Conservation (phyloP, 768 basidiomycete genomes). For the Phylloporus arenicola region DNA sequence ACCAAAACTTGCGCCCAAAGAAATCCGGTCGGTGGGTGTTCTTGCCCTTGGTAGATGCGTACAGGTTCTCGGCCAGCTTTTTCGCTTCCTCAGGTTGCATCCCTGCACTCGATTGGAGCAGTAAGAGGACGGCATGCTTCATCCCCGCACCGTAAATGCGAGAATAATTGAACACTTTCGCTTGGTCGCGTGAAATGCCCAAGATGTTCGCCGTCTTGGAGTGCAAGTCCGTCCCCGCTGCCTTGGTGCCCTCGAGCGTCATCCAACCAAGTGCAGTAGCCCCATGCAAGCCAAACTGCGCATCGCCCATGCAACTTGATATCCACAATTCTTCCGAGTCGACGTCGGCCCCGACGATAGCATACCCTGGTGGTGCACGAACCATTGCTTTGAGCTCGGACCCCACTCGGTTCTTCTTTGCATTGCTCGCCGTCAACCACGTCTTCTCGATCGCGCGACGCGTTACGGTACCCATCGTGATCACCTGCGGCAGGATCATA, state of each 20-base stretch:
- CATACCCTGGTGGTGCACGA: constrained; percentile 86
- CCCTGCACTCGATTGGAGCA: constrained; percentile 76
- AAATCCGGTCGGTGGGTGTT: constrained; percentile 72
- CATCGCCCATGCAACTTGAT: constrained; percentile 96
- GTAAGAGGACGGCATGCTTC: constrained; percentile 83
- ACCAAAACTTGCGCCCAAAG: constrained; percentile 88
- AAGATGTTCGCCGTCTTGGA: constrained; percentile 94
- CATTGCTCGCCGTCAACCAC: constrained; percentile 97
- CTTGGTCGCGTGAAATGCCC: constrained; percentile 88
- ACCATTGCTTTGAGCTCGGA: constrained; percentile 99
- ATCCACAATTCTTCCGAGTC: constrained; percentile 99
- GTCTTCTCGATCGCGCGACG: constrained; percentile 96
- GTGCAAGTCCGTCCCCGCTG: constrained; percentile 90
- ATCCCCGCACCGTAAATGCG: constrained; percentile 98
- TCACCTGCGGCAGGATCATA: constrained; percentile 91
- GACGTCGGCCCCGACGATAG: constrained; percentile 96
- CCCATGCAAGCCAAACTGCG: constrained; percentile 94
- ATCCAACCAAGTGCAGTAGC: constrained; percentile 98
- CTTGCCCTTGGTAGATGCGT: constrained; percentile 89
- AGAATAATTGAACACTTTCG: constrained; percentile 99
- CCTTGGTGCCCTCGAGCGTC: constrained; percentile 96
- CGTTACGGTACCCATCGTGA: constrained; percentile 98
- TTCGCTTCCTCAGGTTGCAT: constrained; percentile 79
- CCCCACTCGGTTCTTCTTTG: constrained; percentile 96
- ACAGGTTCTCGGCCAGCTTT: constrained; percentile 75